Evolutionary conservation across 352 stramenopile genomes (phyloP).

Genomic region (Phytophthora citrophthora): DNA sequence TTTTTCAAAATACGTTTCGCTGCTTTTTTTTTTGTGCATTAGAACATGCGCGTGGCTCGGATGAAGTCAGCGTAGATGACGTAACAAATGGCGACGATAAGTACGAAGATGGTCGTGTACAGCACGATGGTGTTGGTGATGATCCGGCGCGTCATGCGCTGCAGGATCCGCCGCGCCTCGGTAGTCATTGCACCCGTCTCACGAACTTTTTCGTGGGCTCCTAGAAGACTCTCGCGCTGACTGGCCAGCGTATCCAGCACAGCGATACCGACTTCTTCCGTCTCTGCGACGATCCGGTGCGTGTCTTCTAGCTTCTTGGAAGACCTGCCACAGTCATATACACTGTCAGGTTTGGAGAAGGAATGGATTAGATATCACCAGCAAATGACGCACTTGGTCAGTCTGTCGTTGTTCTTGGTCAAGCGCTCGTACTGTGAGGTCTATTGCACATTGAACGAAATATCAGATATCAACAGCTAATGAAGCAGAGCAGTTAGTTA

Average conservation of each 20-base stretch:
- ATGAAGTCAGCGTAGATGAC: conserved; percentile 87
- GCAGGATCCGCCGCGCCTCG: conserved; percentile 69
- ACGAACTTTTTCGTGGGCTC: conserved; percentile 75
- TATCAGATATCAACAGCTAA: not conserved
- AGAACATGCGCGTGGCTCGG: conserved; percentile 33
- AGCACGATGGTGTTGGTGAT: conserved; percentile 84
- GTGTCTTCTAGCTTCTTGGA: conserved; percentile 68
- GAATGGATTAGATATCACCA: not conserved
- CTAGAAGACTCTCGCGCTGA: conserved; percentile 74
- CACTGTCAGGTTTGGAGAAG: not conserved
- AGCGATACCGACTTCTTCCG: conserved; percentile 71
- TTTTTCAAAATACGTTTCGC: not conserved
- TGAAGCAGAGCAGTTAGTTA: not conserved
- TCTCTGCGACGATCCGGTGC: conserved; percentile 71
- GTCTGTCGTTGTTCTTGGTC: conserved; percentile 66
- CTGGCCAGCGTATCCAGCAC: conserved; percentile 74
- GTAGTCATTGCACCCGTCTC: conserved; percentile 75
- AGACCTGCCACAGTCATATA: conserved; percentile 39
- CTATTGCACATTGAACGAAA: conserved; percentile 21
- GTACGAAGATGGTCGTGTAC: conserved; percentile 76
- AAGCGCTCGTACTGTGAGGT: conserved; percentile 75
- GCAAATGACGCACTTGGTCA: conserved; percentile 45
- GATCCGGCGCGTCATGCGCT: conserved; percentile 79
- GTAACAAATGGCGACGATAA: conserved; percentile 72
- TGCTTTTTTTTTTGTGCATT: not conserved